Evolutionary conservation across 2,329 filamentous ascomycete species (phyloP).

Genomic region (Talaromyces sp.): DNA sequence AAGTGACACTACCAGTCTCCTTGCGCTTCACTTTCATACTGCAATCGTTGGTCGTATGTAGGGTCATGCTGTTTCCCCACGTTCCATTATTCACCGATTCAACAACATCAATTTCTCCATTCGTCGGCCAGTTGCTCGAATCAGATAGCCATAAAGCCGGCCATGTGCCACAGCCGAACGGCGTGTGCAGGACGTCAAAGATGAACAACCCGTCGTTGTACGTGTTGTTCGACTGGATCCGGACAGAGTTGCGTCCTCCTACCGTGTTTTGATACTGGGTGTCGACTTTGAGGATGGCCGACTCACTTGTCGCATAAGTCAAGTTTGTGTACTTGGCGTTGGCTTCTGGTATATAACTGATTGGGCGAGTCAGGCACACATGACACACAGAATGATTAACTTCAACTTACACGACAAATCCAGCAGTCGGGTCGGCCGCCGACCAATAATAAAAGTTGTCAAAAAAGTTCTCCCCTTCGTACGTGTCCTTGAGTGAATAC

Average conservation of each 20-base stretch:
- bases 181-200: conserved; percentile 61
- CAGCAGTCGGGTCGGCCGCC: conserved; percentile 38
- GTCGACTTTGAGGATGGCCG: conserved; percentile 58
- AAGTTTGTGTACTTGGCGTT: conserved; percentile 46
- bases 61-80: conserved; percentile 54
- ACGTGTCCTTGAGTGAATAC: conserved; percentile 40
- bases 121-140: conserved; percentile 54
- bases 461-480: conserved; percentile 38
- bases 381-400: conserved; percentile 13
- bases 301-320: conserved; percentile 51
- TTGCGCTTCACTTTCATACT: conserved; percentile 51
- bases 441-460: conserved; percentile 43
- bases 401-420: conserved; percentile 43
- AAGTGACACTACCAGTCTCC: conserved; percentile 42
- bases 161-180: conserved; percentile 60
- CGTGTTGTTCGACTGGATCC: conserved; percentile 55
- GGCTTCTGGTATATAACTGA: conserved; percentile 27
- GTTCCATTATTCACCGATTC: conserved; percentile 53
- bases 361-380: not conserved
- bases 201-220: conserved; percentile 63
- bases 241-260: conserved; percentile 59
- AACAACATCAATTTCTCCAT: conserved; percentile 62
- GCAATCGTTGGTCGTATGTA: conserved; percentile 54
- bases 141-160: conserved; percentile 63
- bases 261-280: conserved; percentile 54